phyloP scores from a whole-genome alignment of 2,329 filamentous ascomycete genomes.

The Talaromyces sp. region DNA sequence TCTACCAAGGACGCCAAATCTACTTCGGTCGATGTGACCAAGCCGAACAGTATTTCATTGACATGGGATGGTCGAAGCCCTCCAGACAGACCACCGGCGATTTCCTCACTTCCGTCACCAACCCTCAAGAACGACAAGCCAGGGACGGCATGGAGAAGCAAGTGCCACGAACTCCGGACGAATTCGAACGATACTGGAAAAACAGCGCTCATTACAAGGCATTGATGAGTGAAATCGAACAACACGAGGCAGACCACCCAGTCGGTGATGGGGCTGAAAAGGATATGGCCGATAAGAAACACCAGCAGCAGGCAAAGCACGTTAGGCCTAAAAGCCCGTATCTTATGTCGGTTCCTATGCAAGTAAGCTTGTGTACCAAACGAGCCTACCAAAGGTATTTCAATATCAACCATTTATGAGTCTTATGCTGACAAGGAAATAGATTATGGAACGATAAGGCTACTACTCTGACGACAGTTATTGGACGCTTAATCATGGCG shows the following conservation, averaged over 20 bases:
- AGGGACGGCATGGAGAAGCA: conserved; percentile 54
- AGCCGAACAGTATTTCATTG: conserved; percentile 64
- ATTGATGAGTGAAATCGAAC: conserved; percentile 30
- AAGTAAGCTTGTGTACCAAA: conserved; percentile 56
- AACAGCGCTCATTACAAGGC: conserved; percentile 27
- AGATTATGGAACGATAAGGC: conserved; percentile 62
- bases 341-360: conserved; percentile 71
- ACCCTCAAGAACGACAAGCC: conserved; percentile 53
- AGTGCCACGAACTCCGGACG: conserved; percentile 50
- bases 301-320: conserved; percentile 29
- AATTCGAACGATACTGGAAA: conserved; percentile 52
- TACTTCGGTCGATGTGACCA: conserved; percentile 62
- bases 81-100: conserved; percentile 69
- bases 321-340: conserved; percentile 53
- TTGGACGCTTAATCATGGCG: conserved; percentile 64
- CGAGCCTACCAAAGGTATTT: conserved; percentile 11
- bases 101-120: conserved; percentile 72
- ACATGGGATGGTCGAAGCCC: conserved; percentile 67
- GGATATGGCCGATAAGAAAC: conserved; percentile 21
- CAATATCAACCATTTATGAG: background rate
- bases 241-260: conserved; percentile 28
- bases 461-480: conserved; percentile 61
- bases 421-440: background rate
- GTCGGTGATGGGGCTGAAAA: conserved; percentile 25
- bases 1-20: conserved; percentile 65